Conservation (phyloP, 208 protist species). For the Tritrichomonas foetus region DNA sequence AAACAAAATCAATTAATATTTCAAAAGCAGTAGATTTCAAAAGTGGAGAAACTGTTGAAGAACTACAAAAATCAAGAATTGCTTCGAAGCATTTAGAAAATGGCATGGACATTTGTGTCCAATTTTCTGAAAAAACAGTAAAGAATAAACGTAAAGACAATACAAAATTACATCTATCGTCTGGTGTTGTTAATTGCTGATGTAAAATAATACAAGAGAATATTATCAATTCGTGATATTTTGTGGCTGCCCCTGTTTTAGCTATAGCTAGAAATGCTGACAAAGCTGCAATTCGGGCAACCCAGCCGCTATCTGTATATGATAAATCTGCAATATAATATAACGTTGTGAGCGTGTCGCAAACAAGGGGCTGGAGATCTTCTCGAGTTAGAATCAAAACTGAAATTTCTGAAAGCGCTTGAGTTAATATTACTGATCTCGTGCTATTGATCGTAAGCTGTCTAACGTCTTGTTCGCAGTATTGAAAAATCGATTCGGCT, state of each 20-base stretch:
- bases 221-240: not conserved
- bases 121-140: not conserved
- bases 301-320: not conserved
- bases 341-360: not conserved
- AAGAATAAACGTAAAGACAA: not conserved
- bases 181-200: not conserved
- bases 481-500: not conserved
- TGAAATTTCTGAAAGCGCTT: not conserved
- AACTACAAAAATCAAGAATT: not conserved
- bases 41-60: not conserved
- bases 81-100: not conserved
- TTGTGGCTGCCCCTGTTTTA: not conserved
- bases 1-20: slow-evolving; percentile 21
- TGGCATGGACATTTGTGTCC: not conserved
- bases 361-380: not conserved
- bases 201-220: not conserved
- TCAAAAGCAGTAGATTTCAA: not conserved
- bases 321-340: not conserved
- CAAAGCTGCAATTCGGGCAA: not conserved
- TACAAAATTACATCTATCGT: not conserved
- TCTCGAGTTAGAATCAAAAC: not conserved
- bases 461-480: slow-evolving; percentile 5
- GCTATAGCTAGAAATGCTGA: not conserved
- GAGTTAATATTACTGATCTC: not conserved
- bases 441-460: not conserved